phyloP scores from a whole-genome alignment of 2,329 filamentous ascomycete species.

The Cordyceps farinosa region DNA sequence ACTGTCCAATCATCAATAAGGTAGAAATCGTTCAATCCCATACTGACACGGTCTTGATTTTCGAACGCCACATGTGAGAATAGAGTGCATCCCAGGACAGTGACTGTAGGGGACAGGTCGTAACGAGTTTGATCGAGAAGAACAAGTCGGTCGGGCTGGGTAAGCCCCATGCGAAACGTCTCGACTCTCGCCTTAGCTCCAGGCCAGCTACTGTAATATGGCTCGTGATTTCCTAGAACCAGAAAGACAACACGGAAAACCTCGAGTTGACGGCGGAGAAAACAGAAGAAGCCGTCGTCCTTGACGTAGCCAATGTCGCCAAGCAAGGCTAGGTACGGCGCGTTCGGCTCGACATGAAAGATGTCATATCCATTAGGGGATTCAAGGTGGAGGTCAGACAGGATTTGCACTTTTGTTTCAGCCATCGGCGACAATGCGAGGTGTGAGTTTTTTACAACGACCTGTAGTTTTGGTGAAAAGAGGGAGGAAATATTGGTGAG shows the following conservation, averaged over 20 bases:
- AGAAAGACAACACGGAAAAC: constrained; percentile 42
- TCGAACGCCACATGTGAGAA: constrained; percentile 35
- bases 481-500: background rate
- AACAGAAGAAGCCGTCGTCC: constrained; percentile 38
- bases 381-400: constrained; percentile 46
- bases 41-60: constrained; percentile 30
- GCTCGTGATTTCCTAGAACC: constrained; percentile 47
- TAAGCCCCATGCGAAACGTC: background rate
- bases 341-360: constrained; percentile 34
- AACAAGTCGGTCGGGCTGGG: constrained; percentile 12
- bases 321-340: constrained; percentile 44
- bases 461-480: background rate
- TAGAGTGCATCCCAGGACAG: constrained; percentile 42
- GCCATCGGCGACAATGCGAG: constrained; percentile 1
- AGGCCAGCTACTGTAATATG: constrained; percentile 28
- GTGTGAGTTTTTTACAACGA: background rate
- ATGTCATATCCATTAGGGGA: constrained; percentile 31
- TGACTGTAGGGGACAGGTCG: constrained; percentile 27
- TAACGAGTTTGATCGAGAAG: background rate
- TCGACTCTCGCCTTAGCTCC: constrained; percentile 6
- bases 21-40: constrained; percentile 26
- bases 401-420: constrained; percentile 7
- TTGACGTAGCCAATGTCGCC: constrained; percentile 44
- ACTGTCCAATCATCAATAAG: constrained; percentile 30
- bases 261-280: constrained; percentile 38